Evolutionary conservation across 73 alveolate species (phyloP).

Genomic region (Durusdinium trenchii): DNA sequence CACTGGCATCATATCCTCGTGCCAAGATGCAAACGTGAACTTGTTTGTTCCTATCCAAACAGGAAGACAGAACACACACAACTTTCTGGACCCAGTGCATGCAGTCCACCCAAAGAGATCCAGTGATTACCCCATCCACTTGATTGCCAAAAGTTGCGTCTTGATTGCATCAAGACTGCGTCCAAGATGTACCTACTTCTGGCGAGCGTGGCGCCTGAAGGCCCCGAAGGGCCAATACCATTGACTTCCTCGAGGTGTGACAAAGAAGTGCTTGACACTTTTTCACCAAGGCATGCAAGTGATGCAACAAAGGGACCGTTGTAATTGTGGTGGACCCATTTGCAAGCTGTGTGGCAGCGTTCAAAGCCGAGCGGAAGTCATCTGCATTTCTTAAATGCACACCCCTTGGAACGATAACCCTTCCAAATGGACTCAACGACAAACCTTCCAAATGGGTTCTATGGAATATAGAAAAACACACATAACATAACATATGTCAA

Average conservation of each 20-base stretch:
- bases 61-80: not conserved
- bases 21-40: too few species aligned
- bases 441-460: too few species aligned
- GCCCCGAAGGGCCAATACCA: not conserved
- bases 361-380: not conserved
- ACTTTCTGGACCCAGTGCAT: not conserved
- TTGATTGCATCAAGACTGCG: not conserved
- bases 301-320: not conserved
- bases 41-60: not conserved
- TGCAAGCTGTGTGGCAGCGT: not conserved
- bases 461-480: too few species aligned
- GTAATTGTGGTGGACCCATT: not conserved
- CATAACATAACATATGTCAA: not conserved
- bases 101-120: not conserved
- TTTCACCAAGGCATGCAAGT: not conserved
- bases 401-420: slow-evolving; percentile 30
- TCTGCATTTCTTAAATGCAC: not conserved
- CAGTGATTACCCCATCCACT: not conserved
- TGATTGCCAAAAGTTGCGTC: not conserved
- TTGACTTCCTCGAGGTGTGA: not conserved
- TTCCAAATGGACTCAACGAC: too few species aligned
- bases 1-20: slow-evolving; percentile 33
- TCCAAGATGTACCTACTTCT: not conserved
- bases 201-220: not conserved
- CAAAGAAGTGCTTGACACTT: not conserved